Base-by-base conservation (phyloP, 306 rosid genomes). In the Quercus dentata region DNA sequence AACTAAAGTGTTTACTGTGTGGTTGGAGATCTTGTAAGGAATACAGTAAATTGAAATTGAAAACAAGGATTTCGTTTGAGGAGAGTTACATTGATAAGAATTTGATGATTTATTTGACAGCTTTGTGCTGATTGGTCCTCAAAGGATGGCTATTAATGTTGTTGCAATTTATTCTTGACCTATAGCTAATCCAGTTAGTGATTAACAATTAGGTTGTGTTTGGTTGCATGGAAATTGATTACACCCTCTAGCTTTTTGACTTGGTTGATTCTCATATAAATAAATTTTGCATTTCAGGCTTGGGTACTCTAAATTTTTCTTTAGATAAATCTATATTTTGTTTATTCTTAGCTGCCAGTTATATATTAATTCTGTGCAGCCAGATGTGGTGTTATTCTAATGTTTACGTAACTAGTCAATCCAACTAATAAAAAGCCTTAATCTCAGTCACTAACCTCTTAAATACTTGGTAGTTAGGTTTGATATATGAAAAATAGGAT, bases 11-110 rank as follows among this genome's bases (percentile, higher is more conserved):
- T 55, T 28, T 79, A 21, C 27, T 25, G 56, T 25, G 69, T 75
- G 56, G 87, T 23, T 78, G 64, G 55, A 58, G 77, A 20, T 81
- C 58, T 80, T 75, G 61, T 35, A 67, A 72, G 79, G 75, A 61
- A 55, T 73, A 54, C 25, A 49, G 55, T 44, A 15, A 35, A 56
- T 20, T 28, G 35, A 52, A 41, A 44, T 20, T 28, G 35, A 52
- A 41, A 44, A 21, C 23, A 62, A 12, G 68, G 67, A 62, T 56
- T 69, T 14, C n/a, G 73, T 57, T 61, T 56, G 62, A 49, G 69
- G 68, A 55, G 33, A 61, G 64, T 61, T 14, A 12, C 55, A 38
- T 71, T 83, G 49, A 49, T 52, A 51, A 6, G 62, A 30, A 56
- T 74, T 78, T 76, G 69, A 63, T 30, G 28, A 28, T 63, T 27